Conservation (phyloP, 2,329 filamentous ascomycete genomes). For the Didymella segeticola region DNA sequence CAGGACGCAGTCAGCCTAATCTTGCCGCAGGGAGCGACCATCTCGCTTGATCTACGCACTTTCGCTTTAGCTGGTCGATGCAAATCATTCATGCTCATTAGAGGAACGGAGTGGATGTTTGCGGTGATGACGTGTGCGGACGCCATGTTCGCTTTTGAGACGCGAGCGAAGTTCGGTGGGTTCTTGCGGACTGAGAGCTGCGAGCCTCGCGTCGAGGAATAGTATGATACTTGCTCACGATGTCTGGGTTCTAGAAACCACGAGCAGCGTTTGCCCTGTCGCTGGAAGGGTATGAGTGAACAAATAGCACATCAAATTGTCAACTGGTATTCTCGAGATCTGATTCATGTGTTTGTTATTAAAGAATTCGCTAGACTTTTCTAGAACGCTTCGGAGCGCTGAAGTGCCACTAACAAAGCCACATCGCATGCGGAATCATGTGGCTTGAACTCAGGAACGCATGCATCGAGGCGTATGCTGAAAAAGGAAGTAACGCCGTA, state of each 20-base stretch:
- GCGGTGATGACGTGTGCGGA: constrained; percentile 2
- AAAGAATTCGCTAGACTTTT: constrained; percentile 2
- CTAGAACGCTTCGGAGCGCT: background rate
- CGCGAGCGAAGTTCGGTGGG: background rate
- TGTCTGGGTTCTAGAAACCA: background rate
- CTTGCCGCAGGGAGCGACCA: background rate
- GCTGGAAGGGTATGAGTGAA: background rate
- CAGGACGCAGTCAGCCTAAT: background rate
- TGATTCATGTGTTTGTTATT: background rate
- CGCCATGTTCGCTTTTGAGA: background rate
- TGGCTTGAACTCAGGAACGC: background rate
- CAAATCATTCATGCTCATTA: background rate
- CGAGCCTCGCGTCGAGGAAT: background rate
- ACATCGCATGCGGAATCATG: background rate
- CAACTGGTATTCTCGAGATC: background rate
- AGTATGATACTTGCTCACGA: background rate
- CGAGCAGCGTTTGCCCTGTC: too few relatives aligned
- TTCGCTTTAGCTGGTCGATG: background rate
- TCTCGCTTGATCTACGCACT: background rate
- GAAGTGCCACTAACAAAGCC: constrained; percentile 7
- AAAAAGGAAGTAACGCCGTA: constrained; percentile 11
- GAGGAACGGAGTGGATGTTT: background rate
- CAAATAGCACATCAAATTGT: background rate
- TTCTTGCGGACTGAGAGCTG: background rate
- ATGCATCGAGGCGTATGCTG: background rate